Evolutionary conservation across 495 filamentous ascomycete species (phyloP), one percentile per base, ranked within the genome.

Genomic region (Jackrogersella multiformis): DNA sequence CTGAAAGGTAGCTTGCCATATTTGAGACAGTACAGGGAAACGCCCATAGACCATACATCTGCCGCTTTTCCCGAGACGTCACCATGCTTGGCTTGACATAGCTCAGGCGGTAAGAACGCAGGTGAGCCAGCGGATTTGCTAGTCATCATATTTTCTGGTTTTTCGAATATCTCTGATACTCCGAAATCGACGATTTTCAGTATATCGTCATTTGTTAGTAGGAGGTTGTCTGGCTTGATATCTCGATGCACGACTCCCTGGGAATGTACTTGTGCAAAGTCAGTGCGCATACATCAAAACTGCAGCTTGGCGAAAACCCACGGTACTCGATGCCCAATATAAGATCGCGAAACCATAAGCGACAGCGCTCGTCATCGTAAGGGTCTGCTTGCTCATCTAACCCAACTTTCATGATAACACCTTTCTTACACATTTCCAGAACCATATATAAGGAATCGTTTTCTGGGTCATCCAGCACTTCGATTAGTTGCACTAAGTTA

Each of bases 391-490:
- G 78, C 70, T 97, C 90, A 64, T 90, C 89, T n/a, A 98, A 75
- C 4, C 92, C 92, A 45, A 99, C 92, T 61, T 96, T 95, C 95
- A 99, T 98, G 35, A 97, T 84, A 21, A 98, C 94, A 0, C 95
- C 95, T 73, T 98, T 98, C 70, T 97, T 95, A 81, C 95, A 99
- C 92, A 96, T 95, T 75, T 99, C 95, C 73, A 99, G 85, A 4
- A 99, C 95, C 92, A 99, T 98, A 75, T 97, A 99, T 18, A 99
- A 78, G 1, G 93, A 96, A 73, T 99, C 95, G 67, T 97, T 94
- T 30, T 91, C 88, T 1, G 95, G 96, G 70, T 98, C 96, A 74
- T 99, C 95, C 30, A 99, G 78, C 0, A 99, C 95, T 75, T 99
- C 95, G 65, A 95, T 90, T 28, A 99, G 80, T 28, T 89, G 88